Evolutionary conservation across 306 rosid genomes (phyloP).

Genomic region (Neltuma alba): DNA sequence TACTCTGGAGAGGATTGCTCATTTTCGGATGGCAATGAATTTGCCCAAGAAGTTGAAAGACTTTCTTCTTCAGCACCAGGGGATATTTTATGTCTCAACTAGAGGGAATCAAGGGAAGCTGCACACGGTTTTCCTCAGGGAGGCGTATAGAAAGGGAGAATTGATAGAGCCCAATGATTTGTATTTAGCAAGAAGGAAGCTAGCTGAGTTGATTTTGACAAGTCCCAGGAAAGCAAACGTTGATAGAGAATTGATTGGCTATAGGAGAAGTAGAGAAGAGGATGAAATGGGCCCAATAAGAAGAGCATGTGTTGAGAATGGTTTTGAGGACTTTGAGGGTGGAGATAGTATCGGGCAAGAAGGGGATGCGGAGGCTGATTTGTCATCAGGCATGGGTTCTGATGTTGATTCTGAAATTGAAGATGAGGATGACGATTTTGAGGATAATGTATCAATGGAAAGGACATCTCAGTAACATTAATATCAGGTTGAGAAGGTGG

Average conservation of each 20-base stretch:
- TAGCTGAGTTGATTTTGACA: constrained; percentile 72
- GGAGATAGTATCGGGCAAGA: constrained; percentile 29
- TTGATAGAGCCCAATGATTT: constrained; percentile 79
- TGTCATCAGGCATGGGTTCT: constrained; percentile 37
- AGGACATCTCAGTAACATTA: constrained; percentile 26
- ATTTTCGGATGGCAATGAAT: constrained; percentile 73
- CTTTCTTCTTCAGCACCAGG: constrained; percentile 87
- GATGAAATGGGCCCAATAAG: constrained; percentile 49
- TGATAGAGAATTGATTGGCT: constrained; percentile 66
- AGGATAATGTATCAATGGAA: constrained; percentile 30
- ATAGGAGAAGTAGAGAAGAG: constrained; percentile 56
- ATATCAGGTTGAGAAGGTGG: too few relatives aligned
- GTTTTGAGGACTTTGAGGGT: constrained; percentile 40
- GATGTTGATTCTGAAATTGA: constrained; percentile 49
- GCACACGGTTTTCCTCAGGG: constrained; percentile 83
- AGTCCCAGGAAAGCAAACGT: constrained; percentile 74
- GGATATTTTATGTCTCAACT: constrained; percentile 82
- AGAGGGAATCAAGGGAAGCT: constrained; percentile 92
- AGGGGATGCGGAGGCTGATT: constrained; percentile 43
- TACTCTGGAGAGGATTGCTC: constrained; percentile 84
- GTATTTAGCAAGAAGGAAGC: constrained; percentile 70
- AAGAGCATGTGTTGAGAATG: constrained; percentile 50
- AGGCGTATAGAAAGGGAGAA: constrained; percentile 72
- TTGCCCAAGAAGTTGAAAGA: constrained; percentile 85
- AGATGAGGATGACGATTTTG: constrained; percentile 49